A percentile compares a stretch with the other conserved stretches of the same genome.
phyloP scores from a whole-genome alignment of 257 asterid genomes.

The Plantago elongata region DNA sequence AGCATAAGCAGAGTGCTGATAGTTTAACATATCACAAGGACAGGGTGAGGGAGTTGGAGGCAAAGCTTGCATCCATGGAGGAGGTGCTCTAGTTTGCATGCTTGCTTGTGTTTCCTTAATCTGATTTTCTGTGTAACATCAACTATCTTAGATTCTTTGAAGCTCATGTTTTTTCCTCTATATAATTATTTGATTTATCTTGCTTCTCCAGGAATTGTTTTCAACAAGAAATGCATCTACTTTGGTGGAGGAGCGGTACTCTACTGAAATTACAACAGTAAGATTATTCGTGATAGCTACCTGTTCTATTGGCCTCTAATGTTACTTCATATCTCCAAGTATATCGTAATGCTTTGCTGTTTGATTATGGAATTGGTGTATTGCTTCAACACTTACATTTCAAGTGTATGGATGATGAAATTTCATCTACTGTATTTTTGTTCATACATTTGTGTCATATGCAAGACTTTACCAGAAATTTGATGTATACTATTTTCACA shows the following conservation, averaged over 20 bases:
- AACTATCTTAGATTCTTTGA: neutral
- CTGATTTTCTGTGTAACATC: slow-evolving; percentile 1
- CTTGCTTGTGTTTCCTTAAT: neutral
- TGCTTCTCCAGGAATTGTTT: slow-evolving; percentile 51
- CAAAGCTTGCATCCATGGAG: slow-evolving; percentile 59
- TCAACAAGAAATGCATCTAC: slow-evolving; percentile 67
- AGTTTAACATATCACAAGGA: slow-evolving; percentile 59
- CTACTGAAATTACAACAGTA: slow-evolving; percentile 79
- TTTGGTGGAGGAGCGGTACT: slow-evolving; percentile 57
- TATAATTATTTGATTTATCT: slow-evolving; percentile 4
- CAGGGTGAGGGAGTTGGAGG: slow-evolving; percentile 71
- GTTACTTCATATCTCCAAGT: neutral
- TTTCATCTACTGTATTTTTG: neutral
- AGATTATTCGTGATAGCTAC: slow-evolving; percentile 16
- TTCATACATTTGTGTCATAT: too few relatives aligned
- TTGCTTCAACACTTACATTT: neutral
- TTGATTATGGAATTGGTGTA: neutral
- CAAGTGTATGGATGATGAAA: slow-evolving; percentile 8
- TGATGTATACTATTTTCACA: too few relatives aligned
- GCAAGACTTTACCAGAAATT: too few relatives aligned
- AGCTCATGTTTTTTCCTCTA: neutral
- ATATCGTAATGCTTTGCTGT: neutral
- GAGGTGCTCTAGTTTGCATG: slow-evolving; percentile 38
- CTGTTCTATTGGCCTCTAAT: slow-evolving; percentile 4
- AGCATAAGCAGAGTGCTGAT: slow-evolving; percentile 48